These are phyloP conservation scores for Ambrosiella beaveri DNA, from an alignment of 2,329 filamentous ascomycete genomes.

Conservation along the genomic window DNA sequence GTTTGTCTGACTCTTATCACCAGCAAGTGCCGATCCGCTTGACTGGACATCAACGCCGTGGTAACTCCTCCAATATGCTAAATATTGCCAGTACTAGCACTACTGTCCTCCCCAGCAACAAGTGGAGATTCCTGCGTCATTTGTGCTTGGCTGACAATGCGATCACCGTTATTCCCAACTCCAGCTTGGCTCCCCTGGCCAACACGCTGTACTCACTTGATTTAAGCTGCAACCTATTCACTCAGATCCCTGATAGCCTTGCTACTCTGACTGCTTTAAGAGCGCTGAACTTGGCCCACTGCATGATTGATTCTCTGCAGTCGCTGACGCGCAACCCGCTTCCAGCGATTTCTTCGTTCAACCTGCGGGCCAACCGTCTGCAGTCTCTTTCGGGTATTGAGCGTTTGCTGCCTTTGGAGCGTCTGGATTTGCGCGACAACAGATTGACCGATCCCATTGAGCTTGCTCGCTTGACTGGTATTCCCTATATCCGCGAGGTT, in stretches of 20 bases:
- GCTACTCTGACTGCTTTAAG: slow-evolving; percentile 73
- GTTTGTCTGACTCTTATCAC: slow-evolving; percentile 39
- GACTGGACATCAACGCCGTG: slow-evolving; percentile 36
- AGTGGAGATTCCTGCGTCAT: slow-evolving; percentile 91
- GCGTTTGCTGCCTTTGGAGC: slow-evolving; percentile 70
- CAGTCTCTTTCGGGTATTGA: slow-evolving; percentile 80
- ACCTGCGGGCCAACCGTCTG: slow-evolving; percentile 76
- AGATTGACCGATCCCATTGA: slow-evolving; percentile 79
- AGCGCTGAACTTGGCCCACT: slow-evolving; percentile 83
- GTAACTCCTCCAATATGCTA: slow-evolving; percentile 65
- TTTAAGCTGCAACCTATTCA: slow-evolving; percentile 80
- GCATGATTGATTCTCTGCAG: slow-evolving; percentile 91
- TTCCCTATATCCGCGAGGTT: slow-evolving; percentile 81
- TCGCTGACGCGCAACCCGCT: slow-evolving; percentile 73
- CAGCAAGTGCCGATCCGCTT: slow-evolving; percentile 16
- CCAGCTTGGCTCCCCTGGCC: slow-evolving; percentile 64
- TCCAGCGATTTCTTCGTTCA: slow-evolving; percentile 83
- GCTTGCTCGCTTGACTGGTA: slow-evolving; percentile 70
- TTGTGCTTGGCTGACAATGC: slow-evolving; percentile 84
- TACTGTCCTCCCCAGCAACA: slow-evolving; percentile 54
- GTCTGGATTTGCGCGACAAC: slow-evolving; percentile 84
- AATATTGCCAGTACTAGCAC: slow-evolving; percentile 30
- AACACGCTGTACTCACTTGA: slow-evolving; percentile 85
- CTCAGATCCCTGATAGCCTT: slow-evolving; percentile 83
- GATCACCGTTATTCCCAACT: slow-evolving; percentile 58